Evolutionary conservation across 306 rosid species (phyloP).

Genomic region (Vachellia pachyceras): DNA sequence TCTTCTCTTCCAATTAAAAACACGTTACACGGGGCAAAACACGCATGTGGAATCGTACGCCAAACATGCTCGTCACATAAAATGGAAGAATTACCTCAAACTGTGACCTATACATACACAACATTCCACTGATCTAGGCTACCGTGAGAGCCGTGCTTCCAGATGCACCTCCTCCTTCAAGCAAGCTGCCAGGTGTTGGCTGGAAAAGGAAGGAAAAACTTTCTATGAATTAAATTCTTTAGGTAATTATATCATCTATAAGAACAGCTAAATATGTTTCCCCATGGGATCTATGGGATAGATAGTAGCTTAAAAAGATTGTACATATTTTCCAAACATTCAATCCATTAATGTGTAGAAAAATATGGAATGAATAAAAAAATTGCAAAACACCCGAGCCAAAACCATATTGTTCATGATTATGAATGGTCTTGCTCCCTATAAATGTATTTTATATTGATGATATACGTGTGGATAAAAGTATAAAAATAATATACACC

Average conservation of each 20-base stretch:
- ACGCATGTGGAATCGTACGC: slow-evolving; percentile 23
- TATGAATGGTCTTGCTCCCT: too few relatives aligned
- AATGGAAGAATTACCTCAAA: slow-evolving; percentile 26
- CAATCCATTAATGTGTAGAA: background rate
- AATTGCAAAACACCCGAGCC: background rate
- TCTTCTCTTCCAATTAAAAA: slow-evolving; percentile 47
- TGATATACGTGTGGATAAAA: slow-evolving; percentile 1
- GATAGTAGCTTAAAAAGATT: too few relatives aligned
- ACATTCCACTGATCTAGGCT: slow-evolving; percentile 39
- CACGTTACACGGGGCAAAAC: background rate
- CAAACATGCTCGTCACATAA: slow-evolving; percentile 32
- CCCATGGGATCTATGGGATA: background rate
- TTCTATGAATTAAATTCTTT: background rate
- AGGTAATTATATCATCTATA: background rate
- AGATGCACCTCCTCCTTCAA: slow-evolving; percentile 61
- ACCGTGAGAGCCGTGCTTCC: slow-evolving; percentile 58
- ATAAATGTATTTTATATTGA: background rate
- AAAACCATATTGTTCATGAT: too few relatives aligned
- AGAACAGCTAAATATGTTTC: background rate
- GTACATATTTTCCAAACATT: background rate
- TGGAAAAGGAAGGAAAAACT: slow-evolving; percentile 44
- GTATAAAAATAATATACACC: background rate
- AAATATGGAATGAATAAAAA: background rate
- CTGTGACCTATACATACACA: slow-evolving; percentile 20
- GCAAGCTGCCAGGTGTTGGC: slow-evolving; percentile 68